phyloP scores from a whole-genome alignment of 2,329 filamentous ascomycete genomes.

The Diplodia intermedia region DNA sequence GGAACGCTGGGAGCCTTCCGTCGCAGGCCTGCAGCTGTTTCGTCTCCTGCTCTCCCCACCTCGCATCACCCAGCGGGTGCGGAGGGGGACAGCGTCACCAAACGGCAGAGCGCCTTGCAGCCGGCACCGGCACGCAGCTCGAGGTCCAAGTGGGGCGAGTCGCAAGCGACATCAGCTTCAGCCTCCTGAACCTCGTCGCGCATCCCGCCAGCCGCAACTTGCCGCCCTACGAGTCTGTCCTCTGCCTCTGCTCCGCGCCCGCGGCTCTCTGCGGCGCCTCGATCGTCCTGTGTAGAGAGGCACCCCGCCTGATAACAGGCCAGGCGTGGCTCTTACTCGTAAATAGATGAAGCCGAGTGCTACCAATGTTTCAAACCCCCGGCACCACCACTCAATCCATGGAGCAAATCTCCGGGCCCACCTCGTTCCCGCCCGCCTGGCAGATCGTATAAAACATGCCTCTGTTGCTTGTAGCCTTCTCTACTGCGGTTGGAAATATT shows the following conservation, averaged over 20 bases:
- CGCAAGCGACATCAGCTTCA: constrained; percentile 3
- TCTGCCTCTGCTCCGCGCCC: neutral
- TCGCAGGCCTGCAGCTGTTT: neutral
- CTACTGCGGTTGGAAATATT: constrained; percentile 1
- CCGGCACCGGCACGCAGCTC: neutral
- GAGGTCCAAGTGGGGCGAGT: neutral
- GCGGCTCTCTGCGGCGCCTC: constrained; percentile 4
- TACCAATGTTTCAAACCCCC: constrained; percentile 24
- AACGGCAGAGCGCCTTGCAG: neutral
- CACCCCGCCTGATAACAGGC: constrained; percentile 11
- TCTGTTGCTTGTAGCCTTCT: neutral
- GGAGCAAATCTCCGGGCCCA: constrained; percentile 25
- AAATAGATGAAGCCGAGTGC: constrained; percentile 27
- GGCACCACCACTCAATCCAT: constrained; percentile 15
- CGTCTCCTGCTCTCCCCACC: neutral
- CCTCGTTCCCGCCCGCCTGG: constrained; percentile 4
- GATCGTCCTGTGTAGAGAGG: constrained; percentile 15
- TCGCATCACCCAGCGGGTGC: neutral
- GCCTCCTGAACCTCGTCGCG: constrained; percentile 12
- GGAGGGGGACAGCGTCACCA: neutral
- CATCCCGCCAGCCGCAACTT: neutral
- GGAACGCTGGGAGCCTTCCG: neutral
- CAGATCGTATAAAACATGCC: constrained; percentile 22
- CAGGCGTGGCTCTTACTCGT: constrained; percentile 4
- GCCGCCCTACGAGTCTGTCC: neutral